Conservation (phyloP, 306 rosid species). For the Lithocarpus polystachyus region DNA sequence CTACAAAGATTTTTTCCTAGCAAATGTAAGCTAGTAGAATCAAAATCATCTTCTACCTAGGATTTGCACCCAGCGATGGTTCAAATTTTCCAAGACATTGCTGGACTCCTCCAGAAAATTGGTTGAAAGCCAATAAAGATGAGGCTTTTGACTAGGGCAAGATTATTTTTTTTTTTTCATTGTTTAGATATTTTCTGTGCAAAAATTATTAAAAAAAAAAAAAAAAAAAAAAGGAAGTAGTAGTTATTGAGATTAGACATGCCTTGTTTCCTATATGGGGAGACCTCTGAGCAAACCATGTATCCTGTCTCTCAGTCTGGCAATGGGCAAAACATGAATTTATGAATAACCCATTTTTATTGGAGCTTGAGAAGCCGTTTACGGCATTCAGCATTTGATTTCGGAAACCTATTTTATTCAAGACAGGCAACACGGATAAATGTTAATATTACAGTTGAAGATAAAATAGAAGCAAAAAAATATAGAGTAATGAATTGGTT, state of each 20-base stretch:
- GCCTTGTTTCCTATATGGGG: constrained; percentile 60
- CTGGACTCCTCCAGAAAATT: no score
- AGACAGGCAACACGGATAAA: no score
- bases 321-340: constrained; percentile 95
- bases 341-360: constrained; percentile 67
- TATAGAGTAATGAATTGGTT: constrained; percentile 8
- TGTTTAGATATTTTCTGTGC: background rate
- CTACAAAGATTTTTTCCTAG: no score
- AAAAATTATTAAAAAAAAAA: background rate
- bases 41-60: no score
- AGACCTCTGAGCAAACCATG: constrained; percentile 90
- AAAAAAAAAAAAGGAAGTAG: background rate
- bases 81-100: no score
- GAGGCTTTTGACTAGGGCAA: no score
- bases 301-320: constrained; percentile 93
- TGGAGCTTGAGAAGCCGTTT: constrained; percentile 45
- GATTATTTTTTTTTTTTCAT: no score
- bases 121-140: no score
- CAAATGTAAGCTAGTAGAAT: no score
- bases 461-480: background rate
- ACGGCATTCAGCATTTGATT: constrained; percentile 61
- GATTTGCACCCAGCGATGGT: no score
- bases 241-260: constrained; percentile 19
- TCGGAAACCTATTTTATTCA: constrained; percentile 63
- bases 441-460: no score